Conservation (phyloP, 257 asterid genomes). For the Anisodus tanguticus region DNA sequence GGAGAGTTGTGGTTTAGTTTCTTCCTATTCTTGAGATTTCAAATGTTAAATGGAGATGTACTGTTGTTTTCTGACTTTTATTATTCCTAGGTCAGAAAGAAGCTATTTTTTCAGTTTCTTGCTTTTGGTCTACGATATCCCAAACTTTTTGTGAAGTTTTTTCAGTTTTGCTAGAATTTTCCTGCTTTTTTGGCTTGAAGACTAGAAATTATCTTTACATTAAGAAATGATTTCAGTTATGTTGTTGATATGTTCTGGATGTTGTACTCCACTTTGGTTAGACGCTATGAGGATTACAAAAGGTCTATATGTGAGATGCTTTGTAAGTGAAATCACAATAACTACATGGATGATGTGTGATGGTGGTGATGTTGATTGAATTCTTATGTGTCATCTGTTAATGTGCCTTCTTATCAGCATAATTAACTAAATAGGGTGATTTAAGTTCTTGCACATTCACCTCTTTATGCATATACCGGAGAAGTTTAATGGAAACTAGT, state of each 20-base stretch:
- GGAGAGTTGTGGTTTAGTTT: slow-evolving; percentile 7
- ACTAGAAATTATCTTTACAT: neutral
- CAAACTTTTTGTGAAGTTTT: neutral
- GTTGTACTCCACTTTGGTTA: neutral
- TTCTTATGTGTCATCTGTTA: neutral
- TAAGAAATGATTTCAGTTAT: neutral
- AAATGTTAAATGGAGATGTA: neutral
- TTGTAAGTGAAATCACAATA: neutral
- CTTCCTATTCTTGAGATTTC: slow-evolving; percentile 8
- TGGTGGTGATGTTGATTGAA: neutral
- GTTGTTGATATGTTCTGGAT: neutral
- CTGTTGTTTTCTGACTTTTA: neutral
- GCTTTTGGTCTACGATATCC: neutral
- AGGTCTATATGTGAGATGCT: neutral
- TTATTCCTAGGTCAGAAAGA: neutral
- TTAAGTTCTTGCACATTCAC: neutral
- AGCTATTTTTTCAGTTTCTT: neutral
- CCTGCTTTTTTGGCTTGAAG: neutral
- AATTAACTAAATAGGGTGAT: neutral
- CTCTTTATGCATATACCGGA: neutral
- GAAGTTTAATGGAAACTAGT: neutral
- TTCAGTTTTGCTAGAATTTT: neutral
- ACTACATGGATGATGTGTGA: neutral
- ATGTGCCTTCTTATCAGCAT: neutral
- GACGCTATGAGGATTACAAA: neutral